Evolutionary conservation across 2,329 filamentous ascomycete species (phyloP).

Genomic region (Hymenoscyphus scutula): DNA sequence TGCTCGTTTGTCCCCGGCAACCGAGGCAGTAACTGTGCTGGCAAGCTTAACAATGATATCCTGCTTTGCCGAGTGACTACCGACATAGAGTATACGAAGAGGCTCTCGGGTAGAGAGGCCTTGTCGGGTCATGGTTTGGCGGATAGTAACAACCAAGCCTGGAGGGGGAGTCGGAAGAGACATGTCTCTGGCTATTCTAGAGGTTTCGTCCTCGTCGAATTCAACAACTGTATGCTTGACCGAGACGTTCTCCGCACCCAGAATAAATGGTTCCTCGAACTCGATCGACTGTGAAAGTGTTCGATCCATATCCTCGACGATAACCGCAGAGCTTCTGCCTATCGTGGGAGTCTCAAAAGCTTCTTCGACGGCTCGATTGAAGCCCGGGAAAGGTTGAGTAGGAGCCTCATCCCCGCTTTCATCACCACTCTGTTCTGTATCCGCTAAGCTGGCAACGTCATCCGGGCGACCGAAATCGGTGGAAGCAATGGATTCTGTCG

Average conservation of each 20-base stretch:
- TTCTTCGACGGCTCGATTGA: slow-evolving; percentile 29
- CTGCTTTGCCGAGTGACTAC: slow-evolving; percentile 41
- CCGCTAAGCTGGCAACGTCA: slow-evolving; percentile 38
- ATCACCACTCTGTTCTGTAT: slow-evolving; percentile 36
- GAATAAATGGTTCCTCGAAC: slow-evolving; percentile 43
- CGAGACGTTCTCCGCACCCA: slow-evolving; percentile 41
- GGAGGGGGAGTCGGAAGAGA: slow-evolving; percentile 37
- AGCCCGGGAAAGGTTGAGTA: slow-evolving; percentile 25
- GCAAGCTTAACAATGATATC: slow-evolving; percentile 48
- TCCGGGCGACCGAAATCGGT: slow-evolving; percentile 37
- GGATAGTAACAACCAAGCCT: slow-evolving; percentile 43
- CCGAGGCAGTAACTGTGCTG: slow-evolving; percentile 46
- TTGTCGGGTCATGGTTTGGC: slow-evolving; percentile 48
- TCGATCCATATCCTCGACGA: slow-evolving; percentile 33
- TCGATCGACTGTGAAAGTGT: slow-evolving; percentile 42
- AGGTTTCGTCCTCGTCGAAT: slow-evolving; percentile 43
- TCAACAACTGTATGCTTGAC: slow-evolving; percentile 48
- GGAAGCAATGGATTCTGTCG: slow-evolving; percentile 37
- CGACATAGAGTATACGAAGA: slow-evolving; percentile 49
- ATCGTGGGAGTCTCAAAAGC: slow-evolving; percentile 35
- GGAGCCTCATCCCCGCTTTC: slow-evolving; percentile 34
- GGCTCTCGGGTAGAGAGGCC: slow-evolving; percentile 46
- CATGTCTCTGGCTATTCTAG: slow-evolving; percentile 37
- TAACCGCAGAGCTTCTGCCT: slow-evolving; percentile 31
- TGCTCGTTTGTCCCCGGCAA: slow-evolving; percentile 34